A percentile compares a stretch with the other conserved stretches of the same genome.
Conservation (phyloP, 495 filamentous ascomycete genomes). For the Neohortaea acidophila region DNA sequence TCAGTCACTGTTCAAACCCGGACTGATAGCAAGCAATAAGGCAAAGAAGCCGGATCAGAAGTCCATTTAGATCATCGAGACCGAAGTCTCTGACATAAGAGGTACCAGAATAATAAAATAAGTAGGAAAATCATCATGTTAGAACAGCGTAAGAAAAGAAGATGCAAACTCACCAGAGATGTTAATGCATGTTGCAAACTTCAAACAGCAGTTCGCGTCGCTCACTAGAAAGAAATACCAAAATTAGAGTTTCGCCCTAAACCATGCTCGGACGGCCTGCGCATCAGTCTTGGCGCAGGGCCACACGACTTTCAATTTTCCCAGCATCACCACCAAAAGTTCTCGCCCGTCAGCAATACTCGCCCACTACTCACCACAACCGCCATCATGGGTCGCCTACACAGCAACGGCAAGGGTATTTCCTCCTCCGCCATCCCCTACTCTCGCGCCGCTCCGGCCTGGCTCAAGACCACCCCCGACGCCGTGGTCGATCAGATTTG, state of each 20-base stretch:
- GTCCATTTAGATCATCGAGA: constrained; percentile 29
- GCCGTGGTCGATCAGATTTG: constrained; percentile 97
- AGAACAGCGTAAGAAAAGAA: background rate
- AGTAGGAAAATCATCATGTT: constrained; percentile 21
- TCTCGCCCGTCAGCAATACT: background rate
- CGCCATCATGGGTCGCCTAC: constrained; percentile 87
- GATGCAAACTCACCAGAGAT: too few species aligned
- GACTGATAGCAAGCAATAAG: too few species aligned
- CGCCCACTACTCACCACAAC: constrained; percentile 20
- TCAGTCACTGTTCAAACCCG: too few species aligned
- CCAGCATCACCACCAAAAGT: background rate
- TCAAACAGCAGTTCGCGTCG: too few species aligned
- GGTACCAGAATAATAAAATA: constrained; percentile 30
- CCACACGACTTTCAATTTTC: too few species aligned
- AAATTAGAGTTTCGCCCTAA: too few species aligned
- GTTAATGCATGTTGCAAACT: too few species aligned
- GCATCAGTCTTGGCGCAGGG: too few species aligned
- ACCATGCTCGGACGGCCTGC: too few species aligned
- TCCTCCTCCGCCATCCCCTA: constrained; percentile 87
- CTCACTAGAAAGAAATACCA: too few species aligned
- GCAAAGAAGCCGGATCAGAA: too few species aligned
- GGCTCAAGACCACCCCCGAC: constrained; percentile 82
- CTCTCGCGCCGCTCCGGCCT: constrained; percentile 77
- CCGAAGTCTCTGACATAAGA: constrained; percentile 25
- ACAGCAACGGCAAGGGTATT: constrained; percentile 99